These are phyloP conservation scores for Fusarium foetens DNA, from an alignment of 2,329 filamentous ascomycete species.

Conservation along the genomic window DNA sequence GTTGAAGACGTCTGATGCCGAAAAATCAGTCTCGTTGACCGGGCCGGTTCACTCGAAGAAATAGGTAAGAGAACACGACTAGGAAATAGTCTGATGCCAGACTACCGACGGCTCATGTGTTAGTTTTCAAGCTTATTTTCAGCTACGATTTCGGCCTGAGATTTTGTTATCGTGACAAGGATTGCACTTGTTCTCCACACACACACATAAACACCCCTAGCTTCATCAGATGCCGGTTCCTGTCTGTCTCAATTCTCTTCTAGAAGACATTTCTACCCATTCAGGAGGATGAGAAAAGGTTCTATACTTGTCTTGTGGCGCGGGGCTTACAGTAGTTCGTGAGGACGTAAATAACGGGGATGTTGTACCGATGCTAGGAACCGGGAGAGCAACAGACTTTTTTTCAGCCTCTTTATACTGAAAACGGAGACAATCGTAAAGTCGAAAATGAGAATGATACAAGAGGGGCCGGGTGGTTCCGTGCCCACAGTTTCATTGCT, in stretches of 20 bases:
- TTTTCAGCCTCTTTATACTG: neutral
- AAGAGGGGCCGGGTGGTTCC: constrained; percentile 24
- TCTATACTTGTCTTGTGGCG: constrained; percentile 24
- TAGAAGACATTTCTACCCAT: constrained; percentile 26
- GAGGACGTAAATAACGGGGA: constrained; percentile 1
- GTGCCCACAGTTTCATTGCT: constrained; percentile 18
- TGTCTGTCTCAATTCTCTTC: constrained; percentile 10
- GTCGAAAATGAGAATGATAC: neutral
- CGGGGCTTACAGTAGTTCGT: constrained; percentile 18
- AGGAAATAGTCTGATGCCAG: neutral
- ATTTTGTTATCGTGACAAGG: constrained; percentile 25
- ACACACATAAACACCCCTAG: constrained; percentile 7
- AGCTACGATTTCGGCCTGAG: neutral
- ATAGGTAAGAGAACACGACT: constrained; percentile 19
- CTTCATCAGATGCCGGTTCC: constrained; percentile 13
- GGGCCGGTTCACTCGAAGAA: constrained; percentile 33
- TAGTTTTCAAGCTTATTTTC: constrained; percentile 30
- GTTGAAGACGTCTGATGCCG: constrained; percentile 1
- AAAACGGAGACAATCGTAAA: neutral
- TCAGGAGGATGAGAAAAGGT: constrained; percentile 2
- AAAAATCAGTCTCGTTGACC: constrained; percentile 14
- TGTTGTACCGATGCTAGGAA: neutral
- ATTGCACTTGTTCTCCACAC: constrained; percentile 20
- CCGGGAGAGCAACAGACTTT: constrained; percentile 1
- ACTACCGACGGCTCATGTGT: constrained; percentile 9